Percentiles rank a stretch among this genome's conserved stretches.
Conservation (phyloP, 257 asterid species). For the Gynochthodes officinalis region DNA sequence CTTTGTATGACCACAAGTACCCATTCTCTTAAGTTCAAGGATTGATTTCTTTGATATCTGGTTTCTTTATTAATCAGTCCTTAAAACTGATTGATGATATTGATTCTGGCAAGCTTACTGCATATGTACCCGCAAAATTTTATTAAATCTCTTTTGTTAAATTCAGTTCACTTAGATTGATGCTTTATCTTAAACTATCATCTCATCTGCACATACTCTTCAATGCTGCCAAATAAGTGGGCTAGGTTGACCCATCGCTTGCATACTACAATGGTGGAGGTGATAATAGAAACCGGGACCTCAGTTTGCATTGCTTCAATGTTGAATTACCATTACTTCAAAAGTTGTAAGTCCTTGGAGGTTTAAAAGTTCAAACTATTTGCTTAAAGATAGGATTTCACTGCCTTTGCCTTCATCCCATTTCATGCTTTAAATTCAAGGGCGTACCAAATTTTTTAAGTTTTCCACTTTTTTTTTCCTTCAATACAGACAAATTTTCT, state of each 20-base stretch:
- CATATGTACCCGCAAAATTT: slow-evolving; percentile 3
- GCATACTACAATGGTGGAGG: neutral
- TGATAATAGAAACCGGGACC: neutral
- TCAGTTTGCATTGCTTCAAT: neutral
- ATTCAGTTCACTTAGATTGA: neutral
- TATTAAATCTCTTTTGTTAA: neutral
- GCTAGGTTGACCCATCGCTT: neutral
- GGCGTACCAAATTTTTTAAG: neutral
- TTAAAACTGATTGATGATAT: neutral
- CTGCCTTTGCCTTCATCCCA: slow-evolving; percentile 5
- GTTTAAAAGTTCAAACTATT: no score
- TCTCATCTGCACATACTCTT: neutral
- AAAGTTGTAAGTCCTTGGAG: neutral
- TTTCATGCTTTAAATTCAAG: slow-evolving; percentile 12
- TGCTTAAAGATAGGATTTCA: neutral
- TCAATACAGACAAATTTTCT: neutral
- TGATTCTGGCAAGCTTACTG: neutral
- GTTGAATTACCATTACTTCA: neutral
- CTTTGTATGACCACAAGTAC: no score
- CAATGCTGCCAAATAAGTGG: neutral
- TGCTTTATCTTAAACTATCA: neutral
- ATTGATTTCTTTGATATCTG: neutral
- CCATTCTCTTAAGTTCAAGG: neutral
- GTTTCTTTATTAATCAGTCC: neutral
- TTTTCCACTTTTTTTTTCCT: neutral